These are phyloP conservation scores for Pythium volutum DNA, from an alignment of 352 stramenopile species.

Conservation along the genomic window DNA sequence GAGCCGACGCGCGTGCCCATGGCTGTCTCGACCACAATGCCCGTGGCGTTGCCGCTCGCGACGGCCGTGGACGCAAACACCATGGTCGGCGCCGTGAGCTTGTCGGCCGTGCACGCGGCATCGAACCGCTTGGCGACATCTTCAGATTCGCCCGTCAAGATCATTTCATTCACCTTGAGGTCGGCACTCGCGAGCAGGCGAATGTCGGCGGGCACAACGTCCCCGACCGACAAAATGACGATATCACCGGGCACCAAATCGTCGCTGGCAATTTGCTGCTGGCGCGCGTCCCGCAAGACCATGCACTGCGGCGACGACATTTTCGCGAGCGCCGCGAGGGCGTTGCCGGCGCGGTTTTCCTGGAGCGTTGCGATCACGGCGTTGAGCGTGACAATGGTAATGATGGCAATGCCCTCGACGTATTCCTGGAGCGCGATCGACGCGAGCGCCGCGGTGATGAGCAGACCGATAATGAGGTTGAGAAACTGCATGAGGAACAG, in stretches of 20 bases:
- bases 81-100: slow-evolving; percentile 81
- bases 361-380: slow-evolving; percentile 35
- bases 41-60: slow-evolving; percentile 69
- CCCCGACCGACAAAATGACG: slow-evolving; percentile 61
- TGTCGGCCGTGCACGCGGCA: slow-evolving; percentile 17
- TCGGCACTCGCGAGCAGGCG: slow-evolving; percentile 55
- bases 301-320: slow-evolving; percentile 35
- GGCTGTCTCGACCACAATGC: slow-evolving; percentile 67
- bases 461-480: slow-evolving; percentile 39
- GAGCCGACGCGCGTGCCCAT: slow-evolving; percentile 75
- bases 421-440: slow-evolving; percentile 39
- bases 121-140: slow-evolving; percentile 27
- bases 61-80: slow-evolving; percentile 91
- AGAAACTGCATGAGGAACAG: slow-evolving; percentile 41
- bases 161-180: slow-evolving; percentile 75
- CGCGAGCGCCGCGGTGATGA: slow-evolving; percentile 35
- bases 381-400: slow-evolving; percentile 42
- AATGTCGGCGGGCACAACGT: slow-evolving; percentile 79
- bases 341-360: slow-evolving; percentile 34
- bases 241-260: slow-evolving; percentile 38
- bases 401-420: slow-evolving; percentile 36
- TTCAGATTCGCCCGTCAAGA: slow-evolving; percentile 78
- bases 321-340: slow-evolving; percentile 32
- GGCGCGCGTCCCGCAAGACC: slow-evolving; percentile 29
- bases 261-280: slow-evolving; percentile 30